Percentiles rank a stretch among this genome's conserved stretches.
Conservation (phyloP, 768 basidiomycete species). For the Coprinopsis cinerea region DNA sequence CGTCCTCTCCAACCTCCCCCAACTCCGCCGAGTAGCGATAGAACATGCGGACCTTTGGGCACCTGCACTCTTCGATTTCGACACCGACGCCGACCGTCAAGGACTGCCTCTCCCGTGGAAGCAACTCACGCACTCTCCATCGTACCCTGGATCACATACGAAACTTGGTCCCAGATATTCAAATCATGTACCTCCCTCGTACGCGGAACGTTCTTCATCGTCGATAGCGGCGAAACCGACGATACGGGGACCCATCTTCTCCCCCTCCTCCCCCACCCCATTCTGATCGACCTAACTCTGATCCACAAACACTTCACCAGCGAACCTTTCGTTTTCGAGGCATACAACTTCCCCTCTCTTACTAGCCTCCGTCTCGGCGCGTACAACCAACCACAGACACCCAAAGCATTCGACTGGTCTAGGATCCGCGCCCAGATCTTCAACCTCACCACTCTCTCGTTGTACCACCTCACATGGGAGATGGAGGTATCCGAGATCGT, state of each 20-base stretch:
- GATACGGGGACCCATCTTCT: neutral
- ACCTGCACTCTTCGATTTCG: neutral
- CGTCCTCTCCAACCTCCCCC: neutral
- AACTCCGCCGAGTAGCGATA: neutral
- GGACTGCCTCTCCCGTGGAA: neutral
- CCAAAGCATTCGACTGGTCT: neutral
- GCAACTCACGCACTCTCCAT: constrained; percentile 8
- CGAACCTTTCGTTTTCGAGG: neutral
- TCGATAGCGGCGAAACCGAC: neutral
- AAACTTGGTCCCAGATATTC: neutral
- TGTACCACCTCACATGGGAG: constrained; percentile 6
- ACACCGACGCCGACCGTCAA: neutral
- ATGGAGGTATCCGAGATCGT: neutral
- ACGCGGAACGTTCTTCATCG: constrained; percentile 2
- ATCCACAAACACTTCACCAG: neutral
- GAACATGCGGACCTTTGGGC: neutral
- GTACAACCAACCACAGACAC: neutral
- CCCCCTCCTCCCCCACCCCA: neutral
- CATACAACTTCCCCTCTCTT: constrained; percentile 1
- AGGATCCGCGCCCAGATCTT: neutral
- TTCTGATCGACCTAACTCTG: neutral
- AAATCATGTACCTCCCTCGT: neutral
- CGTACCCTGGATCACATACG: neutral
- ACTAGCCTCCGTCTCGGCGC: constrained; percentile 2
- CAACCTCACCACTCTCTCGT: constrained; percentile 7